A percentile compares a stretch with the other conserved stretches of the same genome.
Conservation (phyloP, 768 basidiomycete genomes). For the Rhizopogon sp. region DNA sequence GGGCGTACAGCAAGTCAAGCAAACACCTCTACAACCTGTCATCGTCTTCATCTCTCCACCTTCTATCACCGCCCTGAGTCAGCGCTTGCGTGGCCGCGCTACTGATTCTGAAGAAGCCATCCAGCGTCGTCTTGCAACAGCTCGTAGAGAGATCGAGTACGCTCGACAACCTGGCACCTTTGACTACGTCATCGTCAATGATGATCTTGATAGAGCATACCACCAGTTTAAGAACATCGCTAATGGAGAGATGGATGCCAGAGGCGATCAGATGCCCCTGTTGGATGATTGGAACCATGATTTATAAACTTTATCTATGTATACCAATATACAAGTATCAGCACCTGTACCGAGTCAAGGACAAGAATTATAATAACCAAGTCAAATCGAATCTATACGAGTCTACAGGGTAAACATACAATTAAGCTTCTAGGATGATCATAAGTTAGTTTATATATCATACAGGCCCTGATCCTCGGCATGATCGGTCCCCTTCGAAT, state of each 20-base stretch:
- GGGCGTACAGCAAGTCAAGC: conserved; percentile 92
- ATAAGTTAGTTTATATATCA: too few species aligned
- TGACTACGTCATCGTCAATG: conserved; percentile 87
- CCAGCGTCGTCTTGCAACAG: conserved; percentile 70
- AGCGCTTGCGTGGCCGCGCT: conserved; percentile 71
- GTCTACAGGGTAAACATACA: too few species aligned
- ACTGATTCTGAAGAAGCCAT: conserved; percentile 78
- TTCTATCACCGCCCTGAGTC: conserved; percentile 60
- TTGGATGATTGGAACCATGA: conserved; percentile 44
- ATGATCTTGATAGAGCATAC: conserved; percentile 82
- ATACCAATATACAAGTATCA: background rate
- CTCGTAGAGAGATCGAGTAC: conserved; percentile 76
- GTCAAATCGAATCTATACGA: too few species aligned
- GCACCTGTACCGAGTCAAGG: too few species aligned
- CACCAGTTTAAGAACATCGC: conserved; percentile 70
- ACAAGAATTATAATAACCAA: too few species aligned
- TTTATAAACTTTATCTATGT: background rate
- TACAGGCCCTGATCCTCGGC: too few species aligned
- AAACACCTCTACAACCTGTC: conserved; percentile 74
- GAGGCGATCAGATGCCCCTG: conserved; percentile 62
- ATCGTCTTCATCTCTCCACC: conserved; percentile 94
- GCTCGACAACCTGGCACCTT: conserved; percentile 72
- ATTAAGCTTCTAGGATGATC: too few species aligned
- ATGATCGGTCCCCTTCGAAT: too few species aligned
- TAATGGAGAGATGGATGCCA: conserved; percentile 48